Conservation (phyloP, 2,329 filamentous ascomycete species). For the Ophiostoma montium region DNA sequence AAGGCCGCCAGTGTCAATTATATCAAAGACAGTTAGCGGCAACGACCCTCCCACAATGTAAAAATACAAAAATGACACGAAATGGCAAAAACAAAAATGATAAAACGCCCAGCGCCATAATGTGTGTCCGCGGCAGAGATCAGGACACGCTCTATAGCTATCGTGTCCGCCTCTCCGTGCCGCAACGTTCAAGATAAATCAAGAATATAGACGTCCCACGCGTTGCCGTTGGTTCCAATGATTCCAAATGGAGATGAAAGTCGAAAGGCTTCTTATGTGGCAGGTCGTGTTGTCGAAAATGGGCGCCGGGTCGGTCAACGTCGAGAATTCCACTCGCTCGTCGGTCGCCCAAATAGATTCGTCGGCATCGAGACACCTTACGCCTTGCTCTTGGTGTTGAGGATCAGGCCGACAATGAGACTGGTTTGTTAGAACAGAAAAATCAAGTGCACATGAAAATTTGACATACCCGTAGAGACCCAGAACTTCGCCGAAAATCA, state of each 20-base stretch:
- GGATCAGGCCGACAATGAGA: conserved; percentile 81
- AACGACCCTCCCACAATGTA: too few species aligned
- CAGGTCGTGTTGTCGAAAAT: too few species aligned
- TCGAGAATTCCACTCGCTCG: neutral
- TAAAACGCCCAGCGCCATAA: neutral
- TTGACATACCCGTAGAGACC: conserved; percentile 72
- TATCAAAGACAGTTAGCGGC: too few species aligned
- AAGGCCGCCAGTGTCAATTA: too few species aligned
- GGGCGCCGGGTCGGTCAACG: too few species aligned
- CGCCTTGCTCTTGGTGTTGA: conserved; percentile 73
- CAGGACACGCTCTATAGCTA: too few species aligned
- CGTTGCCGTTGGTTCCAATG: neutral
- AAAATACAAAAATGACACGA: too few species aligned
- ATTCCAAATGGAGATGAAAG: too few species aligned
- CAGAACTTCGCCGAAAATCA: conserved; percentile 96
- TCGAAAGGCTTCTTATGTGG: too few species aligned
- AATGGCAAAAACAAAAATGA: too few species aligned
- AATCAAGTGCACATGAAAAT: neutral
- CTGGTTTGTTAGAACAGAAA: conserved; percentile 28
- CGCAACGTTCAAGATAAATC: neutral
- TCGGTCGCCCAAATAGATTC: neutral
- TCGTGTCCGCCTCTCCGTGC: neutral
- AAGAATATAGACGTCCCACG: neutral
- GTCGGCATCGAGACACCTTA: conserved; percentile 17
- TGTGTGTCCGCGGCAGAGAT: neutral